phyloP scores from a whole-genome alignment of 2,329 filamentous ascomycete genomes.

The Clonostachys solani region DNA sequence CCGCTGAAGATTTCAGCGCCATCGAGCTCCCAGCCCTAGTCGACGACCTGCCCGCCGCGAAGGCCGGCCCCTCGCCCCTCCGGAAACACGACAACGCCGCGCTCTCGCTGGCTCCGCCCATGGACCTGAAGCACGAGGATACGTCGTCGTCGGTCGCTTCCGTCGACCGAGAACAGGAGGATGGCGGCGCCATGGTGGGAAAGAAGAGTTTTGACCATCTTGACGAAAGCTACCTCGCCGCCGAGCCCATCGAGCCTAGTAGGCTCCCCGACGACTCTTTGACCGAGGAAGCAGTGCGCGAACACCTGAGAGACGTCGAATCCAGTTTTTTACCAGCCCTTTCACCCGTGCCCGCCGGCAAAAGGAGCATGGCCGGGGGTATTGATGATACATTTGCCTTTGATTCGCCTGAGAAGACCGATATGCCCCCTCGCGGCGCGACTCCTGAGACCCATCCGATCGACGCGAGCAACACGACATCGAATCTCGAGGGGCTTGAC shows the following conservation, averaged over 20 bases:
- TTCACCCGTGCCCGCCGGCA: conserved; percentile 48
- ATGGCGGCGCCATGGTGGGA: neutral
- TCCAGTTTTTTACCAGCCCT: conserved; percentile 59
- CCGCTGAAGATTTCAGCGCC: conserved; percentile 7
- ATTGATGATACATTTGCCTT: conserved; percentile 58
- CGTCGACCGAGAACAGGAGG: neutral
- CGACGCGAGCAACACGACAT: conserved; percentile 37
- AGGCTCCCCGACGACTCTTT: conserved; percentile 37
- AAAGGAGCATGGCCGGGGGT: conserved; percentile 22
- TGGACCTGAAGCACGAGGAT: neutral
- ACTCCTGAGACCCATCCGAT: conserved; percentile 14
- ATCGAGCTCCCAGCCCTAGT: neutral
- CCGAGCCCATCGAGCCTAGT: conserved; percentile 27
- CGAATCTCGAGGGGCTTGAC: conserved; percentile 46
- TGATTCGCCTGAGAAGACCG: conserved; percentile 34
- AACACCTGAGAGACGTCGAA: conserved; percentile 59
- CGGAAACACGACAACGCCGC: neutral
- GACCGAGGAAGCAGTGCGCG: conserved; percentile 47
- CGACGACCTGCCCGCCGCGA: neutral
- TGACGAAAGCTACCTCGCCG: conserved; percentile 38
- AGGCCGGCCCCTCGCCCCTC: neutral
- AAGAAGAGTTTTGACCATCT: neutral
- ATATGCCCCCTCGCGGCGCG: conserved; percentile 9
- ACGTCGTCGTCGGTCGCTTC: neutral
- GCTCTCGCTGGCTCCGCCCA: neutral